Conservation (phyloP, 768 basidiomycete species). For the Rhodotorula paludigena region DNA sequence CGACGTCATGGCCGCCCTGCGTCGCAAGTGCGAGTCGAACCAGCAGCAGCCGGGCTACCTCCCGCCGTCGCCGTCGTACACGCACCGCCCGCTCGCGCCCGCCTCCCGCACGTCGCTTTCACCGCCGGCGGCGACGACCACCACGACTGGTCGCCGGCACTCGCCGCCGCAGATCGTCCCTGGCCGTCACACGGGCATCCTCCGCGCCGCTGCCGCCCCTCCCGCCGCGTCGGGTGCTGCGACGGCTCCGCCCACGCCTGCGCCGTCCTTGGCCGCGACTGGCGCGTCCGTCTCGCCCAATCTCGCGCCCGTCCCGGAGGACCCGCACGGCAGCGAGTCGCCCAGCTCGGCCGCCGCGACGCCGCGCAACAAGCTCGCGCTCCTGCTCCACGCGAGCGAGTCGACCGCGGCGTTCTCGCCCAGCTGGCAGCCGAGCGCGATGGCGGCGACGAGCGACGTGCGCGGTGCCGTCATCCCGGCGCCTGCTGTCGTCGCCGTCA, state of each 20-base stretch:
- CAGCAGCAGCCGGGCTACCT: no score
- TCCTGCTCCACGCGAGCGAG: conserved; percentile 13
- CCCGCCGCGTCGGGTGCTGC: neutral
- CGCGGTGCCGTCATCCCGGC: neutral
- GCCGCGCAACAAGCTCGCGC: conserved; percentile 13
- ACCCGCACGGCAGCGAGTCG: no score
- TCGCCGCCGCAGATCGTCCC: conserved; percentile 7
- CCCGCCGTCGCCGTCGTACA: neutral
- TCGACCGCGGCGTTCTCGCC: neutral
- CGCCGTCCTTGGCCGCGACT: neutral
- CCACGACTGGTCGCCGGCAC: neutral
- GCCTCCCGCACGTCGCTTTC: neutral
- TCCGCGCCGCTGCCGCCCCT: neutral
- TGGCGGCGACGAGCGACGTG: conserved; percentile 6
- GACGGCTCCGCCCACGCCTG: neutral
- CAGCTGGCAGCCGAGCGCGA: neutral
- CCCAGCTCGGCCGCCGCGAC: neutral
- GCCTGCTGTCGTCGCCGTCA: neutral
- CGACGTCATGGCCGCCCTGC: conserved; percentile 30
- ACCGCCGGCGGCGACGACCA: neutral
- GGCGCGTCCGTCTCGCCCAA: neutral
- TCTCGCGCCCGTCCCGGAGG: neutral
- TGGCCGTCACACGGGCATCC: conserved; percentile 12
- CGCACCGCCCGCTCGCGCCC: neutral
- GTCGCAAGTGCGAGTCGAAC: conserved; percentile 26